Evolutionary conservation across 2,329 filamentous ascomycete genomes (phyloP), one percentile per base, ranked within the genome.

Genomic region (Pyrenochaeta sp.): DNA sequence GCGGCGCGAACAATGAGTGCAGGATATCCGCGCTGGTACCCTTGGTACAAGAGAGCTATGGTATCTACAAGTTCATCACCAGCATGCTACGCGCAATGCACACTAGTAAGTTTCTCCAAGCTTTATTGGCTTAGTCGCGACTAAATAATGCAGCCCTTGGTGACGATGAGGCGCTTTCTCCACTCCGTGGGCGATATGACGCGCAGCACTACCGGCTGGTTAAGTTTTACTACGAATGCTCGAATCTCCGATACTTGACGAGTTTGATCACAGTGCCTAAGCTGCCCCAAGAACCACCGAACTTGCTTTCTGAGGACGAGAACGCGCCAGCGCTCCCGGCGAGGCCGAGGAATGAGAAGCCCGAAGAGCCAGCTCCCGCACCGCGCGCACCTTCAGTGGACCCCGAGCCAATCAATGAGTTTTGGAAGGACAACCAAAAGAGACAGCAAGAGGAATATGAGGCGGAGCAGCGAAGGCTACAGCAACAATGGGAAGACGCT

Each of bases 71-170:
- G 80, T 99, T 99, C 77, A 93, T 97, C 65, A 99, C 95, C 0
- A 99, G 95, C 90, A 99, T 99, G 95, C 81, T 99, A 61, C 88
- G 95, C 54, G 95, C 95, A 15, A 97, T 99, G 93, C 94, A 99
- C 77, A 94, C 91, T 2, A 93, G 91, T 93, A 83, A 74, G 89
- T 81, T 81, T 22, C 25, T 52, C 19, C 1, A 32, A 44, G 24
- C 45, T 32, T 15, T 32, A n/a, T 24, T 43, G 43, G 36, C 22
- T 10, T 44, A 7, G 27, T 12, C 15, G 24, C 44, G 22, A 37
- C 64, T 69, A 65, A 69, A 54, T 48, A 34, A 27, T 50, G 39
- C 57, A 91, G 91, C 92, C 46, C 95, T 95, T 12, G 94, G 95
- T 54, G 95, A 99, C 71, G 91, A 96, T 63, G 95, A 97, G 59